A percentile compares a stretch with the other conserved stretches of the same genome.
phyloP scores from a whole-genome alignment of 441 rosid genomes.

The Omphalea diandra region DNA sequence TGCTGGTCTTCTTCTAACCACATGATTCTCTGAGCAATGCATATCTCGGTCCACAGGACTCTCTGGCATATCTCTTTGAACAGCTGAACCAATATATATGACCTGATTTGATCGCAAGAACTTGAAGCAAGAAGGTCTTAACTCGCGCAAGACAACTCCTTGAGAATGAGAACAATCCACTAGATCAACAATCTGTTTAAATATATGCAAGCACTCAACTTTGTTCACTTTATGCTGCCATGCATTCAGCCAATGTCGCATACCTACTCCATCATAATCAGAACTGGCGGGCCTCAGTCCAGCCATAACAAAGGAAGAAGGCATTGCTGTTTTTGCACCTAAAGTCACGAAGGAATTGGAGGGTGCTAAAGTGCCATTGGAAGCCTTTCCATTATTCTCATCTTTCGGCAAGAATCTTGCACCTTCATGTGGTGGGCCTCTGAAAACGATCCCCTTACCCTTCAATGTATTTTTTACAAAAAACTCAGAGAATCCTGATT shows the following conservation, averaged over 20 bases:
- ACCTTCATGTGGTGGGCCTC: conserved; percentile 48
- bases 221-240: conserved; percentile 51
- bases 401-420: conserved; percentile 35
- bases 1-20: conserved; percentile 32
- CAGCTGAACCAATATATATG: conserved; percentile 53
- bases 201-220: conserved; percentile 64
- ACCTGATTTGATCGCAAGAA: conserved; percentile 56
- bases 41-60: conserved; percentile 22
- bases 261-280: conserved; percentile 53
- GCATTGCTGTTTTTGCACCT: conserved; percentile 33
- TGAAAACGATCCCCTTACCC: conserved; percentile 71
- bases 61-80: conserved; percentile 35
- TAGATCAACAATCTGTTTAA: conserved; percentile 68
- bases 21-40: conserved; percentile 22
- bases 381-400: conserved; percentile 35
- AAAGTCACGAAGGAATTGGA: conserved; percentile 33
- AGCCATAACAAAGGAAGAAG: conserved; percentile 36
- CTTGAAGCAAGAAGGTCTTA: conserved; percentile 62
- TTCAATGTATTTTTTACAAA: conserved; percentile 68
- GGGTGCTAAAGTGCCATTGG: conserved; percentile 32
- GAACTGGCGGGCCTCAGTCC: conserved; percentile 34
- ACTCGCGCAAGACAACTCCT: conserved; percentile 56
- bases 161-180: conserved; percentile 67
- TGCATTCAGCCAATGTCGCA: conserved; percentile 74
- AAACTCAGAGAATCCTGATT: conserved; percentile 85